Evolutionary conservation across 1,284 basidiomycete genomes (phyloP).

Genomic region (Lignosus rhinocerotis): DNA sequence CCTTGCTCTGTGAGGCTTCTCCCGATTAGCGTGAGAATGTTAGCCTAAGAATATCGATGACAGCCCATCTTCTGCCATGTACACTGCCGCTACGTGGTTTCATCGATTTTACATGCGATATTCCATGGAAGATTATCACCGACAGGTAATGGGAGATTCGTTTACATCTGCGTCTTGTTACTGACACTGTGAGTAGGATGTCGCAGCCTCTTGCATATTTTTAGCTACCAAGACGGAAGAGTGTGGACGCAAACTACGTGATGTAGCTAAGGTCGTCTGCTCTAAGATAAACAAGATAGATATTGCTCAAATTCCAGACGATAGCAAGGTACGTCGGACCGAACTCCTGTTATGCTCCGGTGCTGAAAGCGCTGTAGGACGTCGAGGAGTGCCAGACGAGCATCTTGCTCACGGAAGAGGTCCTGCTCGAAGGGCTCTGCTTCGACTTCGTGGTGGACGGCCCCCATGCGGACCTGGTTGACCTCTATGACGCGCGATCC

Average conservation of each 20-base stretch:
- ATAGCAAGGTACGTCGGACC: conserved; percentile 52
- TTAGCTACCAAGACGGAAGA: conserved; percentile 92
- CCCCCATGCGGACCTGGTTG: conserved; percentile 76
- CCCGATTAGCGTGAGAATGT: not conserved
- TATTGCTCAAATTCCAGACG: conserved; percentile 53
- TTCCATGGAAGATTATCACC: conserved; percentile 82
- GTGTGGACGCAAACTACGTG: conserved; percentile 82
- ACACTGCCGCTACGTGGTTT: conserved; percentile 86
- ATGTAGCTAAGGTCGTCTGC: conserved; percentile 77
- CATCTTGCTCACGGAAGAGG: conserved; percentile 82
- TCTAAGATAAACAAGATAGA: conserved; percentile 66
- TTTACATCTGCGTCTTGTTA: not conserved
- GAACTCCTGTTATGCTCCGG: not conserved
- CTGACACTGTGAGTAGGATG: conserved; percentile 54
- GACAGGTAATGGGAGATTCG: conserved; percentile 52
- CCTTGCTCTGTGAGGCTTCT: conserved; percentile 61
- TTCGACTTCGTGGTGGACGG: conserved; percentile 88
- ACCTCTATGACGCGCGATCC: conserved; percentile 54
- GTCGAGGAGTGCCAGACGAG: conserved; percentile 72
- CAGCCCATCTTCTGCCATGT: conserved; percentile 78
- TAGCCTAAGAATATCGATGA: conserved; percentile 13
- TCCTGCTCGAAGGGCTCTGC: conserved; percentile 84
- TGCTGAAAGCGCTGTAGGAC: conserved; percentile 46
- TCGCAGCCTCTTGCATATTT: conserved; percentile 89
- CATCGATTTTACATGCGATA: conserved; percentile 95